These are phyloP conservation scores for Dioszegia aurantiaca DNA, from an alignment of 768 basidiomycete species.

Conservation along the genomic window DNA sequence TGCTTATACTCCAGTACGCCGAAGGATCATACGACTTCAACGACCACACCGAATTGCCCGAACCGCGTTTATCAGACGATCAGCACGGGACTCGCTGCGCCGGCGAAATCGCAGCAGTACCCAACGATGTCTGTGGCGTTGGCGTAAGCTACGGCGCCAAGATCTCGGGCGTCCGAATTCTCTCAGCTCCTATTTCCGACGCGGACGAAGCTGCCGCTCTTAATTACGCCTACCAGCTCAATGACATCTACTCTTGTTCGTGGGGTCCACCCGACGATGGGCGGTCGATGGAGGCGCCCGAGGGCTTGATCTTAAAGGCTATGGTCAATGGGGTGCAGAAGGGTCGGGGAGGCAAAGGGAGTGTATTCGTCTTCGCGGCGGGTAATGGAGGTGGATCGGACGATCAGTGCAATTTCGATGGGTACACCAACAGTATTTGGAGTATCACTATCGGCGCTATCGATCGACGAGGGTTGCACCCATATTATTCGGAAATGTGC, in stretches of 20 bases:
- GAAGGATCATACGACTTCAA: slow-evolving; percentile 94
- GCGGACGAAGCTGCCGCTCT: slow-evolving; percentile 91
- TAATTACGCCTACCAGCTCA: slow-evolving; percentile 89
- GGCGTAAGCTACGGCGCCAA: slow-evolving; percentile 90
- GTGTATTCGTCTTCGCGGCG: slow-evolving; percentile 93
- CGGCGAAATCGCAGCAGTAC: slow-evolving; percentile 88
- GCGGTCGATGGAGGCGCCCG: slow-evolving; percentile 87
- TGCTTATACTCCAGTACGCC: slow-evolving; percentile 60
- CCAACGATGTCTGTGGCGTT: slow-evolving; percentile 89
- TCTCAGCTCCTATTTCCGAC: slow-evolving; percentile 91
- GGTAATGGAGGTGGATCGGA: slow-evolving; percentile 88
- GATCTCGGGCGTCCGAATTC: slow-evolving; percentile 89
- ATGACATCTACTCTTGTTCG: slow-evolving; percentile 89
- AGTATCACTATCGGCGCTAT: slow-evolving; percentile 94
- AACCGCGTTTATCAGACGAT: slow-evolving; percentile 82
- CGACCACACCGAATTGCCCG: slow-evolving; percentile 81
- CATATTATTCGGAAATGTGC: slow-evolving; percentile 96
- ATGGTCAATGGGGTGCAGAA: slow-evolving; percentile 89
- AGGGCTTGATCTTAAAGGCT: slow-evolving; percentile 85
- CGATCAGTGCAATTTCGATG: slow-evolving; percentile 99
- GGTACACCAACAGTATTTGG: slow-evolving; percentile 97
- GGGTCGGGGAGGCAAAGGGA: slow-evolving; percentile 84
- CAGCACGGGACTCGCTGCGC: slow-evolving; percentile 98
- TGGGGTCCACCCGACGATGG: slow-evolving; percentile 99
- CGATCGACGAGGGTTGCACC: slow-evolving; percentile 88